Percentiles rank a stretch among this genome's conserved stretches.
These are phyloP conservation scores for Mycena epipterygia DNA, from an alignment of 768 basidiomycete species.

Conservation along the genomic window DNA sequence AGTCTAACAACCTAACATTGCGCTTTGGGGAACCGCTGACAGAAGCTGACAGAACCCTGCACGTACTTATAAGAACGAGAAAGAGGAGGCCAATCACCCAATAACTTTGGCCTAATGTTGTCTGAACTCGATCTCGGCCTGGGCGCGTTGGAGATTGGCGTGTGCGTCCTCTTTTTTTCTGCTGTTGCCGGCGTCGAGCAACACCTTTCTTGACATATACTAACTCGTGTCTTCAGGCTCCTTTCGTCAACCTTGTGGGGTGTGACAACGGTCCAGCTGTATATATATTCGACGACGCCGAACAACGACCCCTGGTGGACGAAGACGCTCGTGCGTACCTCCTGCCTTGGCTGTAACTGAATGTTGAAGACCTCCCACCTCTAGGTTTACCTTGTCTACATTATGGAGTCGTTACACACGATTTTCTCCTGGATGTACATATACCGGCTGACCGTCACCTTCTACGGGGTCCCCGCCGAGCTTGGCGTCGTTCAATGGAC, in stretches of 20 bases:
- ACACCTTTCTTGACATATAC: not conserved
- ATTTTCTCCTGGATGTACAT: conserved; percentile 12
- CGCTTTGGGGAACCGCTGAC: too few relatives aligned
- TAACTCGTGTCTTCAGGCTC: not conserved
- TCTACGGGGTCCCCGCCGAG: conserved; percentile 3
- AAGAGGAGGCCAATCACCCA: too few relatives aligned
- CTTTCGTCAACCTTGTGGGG: conserved; percentile 1
- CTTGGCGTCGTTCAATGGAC: not conserved
- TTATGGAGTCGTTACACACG: conserved; percentile 12
- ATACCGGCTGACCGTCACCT: conserved; percentile 18
- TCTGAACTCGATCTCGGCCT: conserved; percentile 13
- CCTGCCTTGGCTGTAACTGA: too few relatives aligned
- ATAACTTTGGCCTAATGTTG: too few relatives aligned
- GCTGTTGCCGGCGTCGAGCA: too few relatives aligned
- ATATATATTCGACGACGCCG: not conserved
- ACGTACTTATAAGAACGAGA: too few relatives aligned
- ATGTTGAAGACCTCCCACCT: not conserved
- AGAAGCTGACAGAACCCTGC: too few relatives aligned
- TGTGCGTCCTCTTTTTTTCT: not conserved
- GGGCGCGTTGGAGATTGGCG: not conserved
- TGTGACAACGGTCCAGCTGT: not conserved
- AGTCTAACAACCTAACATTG: too few relatives aligned
- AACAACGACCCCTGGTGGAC: conserved; percentile 9
- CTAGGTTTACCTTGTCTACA: not conserved
- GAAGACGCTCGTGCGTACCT: not conserved